These are phyloP conservation scores for Arthrinium phaeospermum DNA, from an alignment of 2,329 filamentous ascomycete genomes.

Conservation along the genomic window DNA sequence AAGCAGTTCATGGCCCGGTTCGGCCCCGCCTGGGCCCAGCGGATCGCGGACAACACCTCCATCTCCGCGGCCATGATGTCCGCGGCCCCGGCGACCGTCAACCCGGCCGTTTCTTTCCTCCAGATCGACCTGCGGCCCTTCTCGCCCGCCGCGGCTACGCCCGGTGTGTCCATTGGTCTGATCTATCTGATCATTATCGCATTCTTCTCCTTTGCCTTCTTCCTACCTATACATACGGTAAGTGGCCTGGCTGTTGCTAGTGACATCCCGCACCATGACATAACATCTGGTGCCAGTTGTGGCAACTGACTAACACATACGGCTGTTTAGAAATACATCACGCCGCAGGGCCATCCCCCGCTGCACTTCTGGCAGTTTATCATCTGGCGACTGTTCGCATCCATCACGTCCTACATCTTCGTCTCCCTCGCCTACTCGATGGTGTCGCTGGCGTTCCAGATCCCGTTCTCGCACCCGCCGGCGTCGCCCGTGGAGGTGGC, in stretches of 20 bases:
- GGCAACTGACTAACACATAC: not conserved
- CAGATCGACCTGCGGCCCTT: constrained; percentile 64
- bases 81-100: constrained; percentile 36
- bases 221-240: constrained; percentile 65
- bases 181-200: constrained; percentile 72
- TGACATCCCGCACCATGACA: not conserved
- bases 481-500: constrained; percentile 42
- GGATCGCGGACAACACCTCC: constrained; percentile 47
- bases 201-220: constrained; percentile 70
- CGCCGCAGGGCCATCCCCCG: constrained; percentile 59
- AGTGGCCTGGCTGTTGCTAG: not conserved
- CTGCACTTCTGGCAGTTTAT: constrained; percentile 64
- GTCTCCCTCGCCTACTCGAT: constrained; percentile 68
- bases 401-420: constrained; percentile 63
- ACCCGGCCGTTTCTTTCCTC: constrained; percentile 38
- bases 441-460: constrained; percentile 67
- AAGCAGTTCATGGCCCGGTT: constrained; percentile 53
- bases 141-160: constrained; percentile 57
- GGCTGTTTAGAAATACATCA: constrained; percentile 53
- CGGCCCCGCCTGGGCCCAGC: constrained; percentile 49
- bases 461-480: constrained; percentile 61
- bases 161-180: constrained; percentile 65
- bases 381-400: constrained; percentile 62
- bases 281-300: not conserved
- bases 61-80: constrained; percentile 37